Conservation (phyloP, 306 rosid genomes). For the Rosa persica region DNA sequence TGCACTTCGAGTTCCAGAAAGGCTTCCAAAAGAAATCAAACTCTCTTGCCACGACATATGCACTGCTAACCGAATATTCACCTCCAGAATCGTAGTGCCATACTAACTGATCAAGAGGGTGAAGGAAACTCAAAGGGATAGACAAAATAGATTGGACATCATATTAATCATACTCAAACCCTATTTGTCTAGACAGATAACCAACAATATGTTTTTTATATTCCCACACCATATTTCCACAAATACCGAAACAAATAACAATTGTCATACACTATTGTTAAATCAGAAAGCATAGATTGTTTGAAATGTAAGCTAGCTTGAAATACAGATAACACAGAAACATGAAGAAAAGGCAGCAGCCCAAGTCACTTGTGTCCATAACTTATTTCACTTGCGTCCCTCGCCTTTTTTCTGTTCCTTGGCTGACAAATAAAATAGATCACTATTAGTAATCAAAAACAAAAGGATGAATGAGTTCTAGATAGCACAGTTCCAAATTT, state of each 20-base stretch:
- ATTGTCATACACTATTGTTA: neutral
- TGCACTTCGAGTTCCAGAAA: too few species aligned
- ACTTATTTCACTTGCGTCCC: constrained; percentile 60
- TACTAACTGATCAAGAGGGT: too few species aligned
- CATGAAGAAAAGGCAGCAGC: constrained; percentile 1
- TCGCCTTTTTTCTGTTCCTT: constrained; percentile 82
- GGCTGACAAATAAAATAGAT: constrained; percentile 45
- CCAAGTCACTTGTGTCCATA: neutral
- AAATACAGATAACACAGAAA: constrained; percentile 15
- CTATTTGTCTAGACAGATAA: neutral
- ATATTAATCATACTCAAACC: too few species aligned
- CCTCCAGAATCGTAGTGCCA: too few species aligned
- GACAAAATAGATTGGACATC: too few species aligned
- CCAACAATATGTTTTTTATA: neutral
- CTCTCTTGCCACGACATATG: too few species aligned
- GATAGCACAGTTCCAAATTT: neutral
- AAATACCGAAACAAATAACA: constrained; percentile 1
- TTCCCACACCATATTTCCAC: constrained; percentile 1
- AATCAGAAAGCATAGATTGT: neutral
- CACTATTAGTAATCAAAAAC: neutral
- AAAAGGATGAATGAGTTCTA: neutral
- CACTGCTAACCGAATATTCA: too few species aligned
- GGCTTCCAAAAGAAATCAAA: too few species aligned
- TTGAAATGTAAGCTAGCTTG: neutral
- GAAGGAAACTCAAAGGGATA: too few species aligned